Evolutionary conservation across 768 basidiomycete species (phyloP), one percentile per base, ranked within the genome.

Genomic region (Myochromella boudieri): DNA sequence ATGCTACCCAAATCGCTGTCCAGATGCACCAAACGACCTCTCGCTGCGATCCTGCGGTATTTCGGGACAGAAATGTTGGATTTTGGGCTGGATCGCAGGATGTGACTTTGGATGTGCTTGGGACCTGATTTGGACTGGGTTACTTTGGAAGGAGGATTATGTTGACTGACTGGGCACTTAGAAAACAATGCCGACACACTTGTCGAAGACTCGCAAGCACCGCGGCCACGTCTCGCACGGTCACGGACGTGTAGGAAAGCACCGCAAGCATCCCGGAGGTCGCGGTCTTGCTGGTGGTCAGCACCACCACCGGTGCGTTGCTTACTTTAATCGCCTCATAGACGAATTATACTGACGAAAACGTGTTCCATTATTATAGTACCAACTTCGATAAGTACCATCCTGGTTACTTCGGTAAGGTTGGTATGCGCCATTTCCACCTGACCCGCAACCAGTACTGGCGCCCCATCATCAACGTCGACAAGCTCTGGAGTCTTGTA

Each of bases 381-480:
- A 95, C 88, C 65, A 97, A 97, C 78, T 91, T 95, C 66, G 94
- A 95, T 74, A 95, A 95, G 76, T 97, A 93, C 87, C 95, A 97
- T 76, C 94, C 94, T 70, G 95, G 95, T 90, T 97, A 97, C 92
- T 98, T 95, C 70, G 95, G 95, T 80, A 97, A 97, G 77, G 92
- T 95, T 68, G 97, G 97, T 91, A 99, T 99, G 95, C 85, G 97
- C 67, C 86, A 87, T 72, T 99, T 88, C 90, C 97, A 99, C 70
- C 72, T 93, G 54, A 93, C 90, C 46, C 86, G 85, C 71, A 97
- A 97, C 71, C 70, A 78, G 58, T 78, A 84, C 72, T 97, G 92
- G 94, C 82, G 87, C 54, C 94, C 95, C 15, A 88, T 87, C 67
- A 91, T 99, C 86, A 99, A 99, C 77, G 85, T 98, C 69, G 97